Base-by-base conservation (phyloP, 2,329 filamentous ascomycete species). In the Ceratocystis albifundus region DNA sequence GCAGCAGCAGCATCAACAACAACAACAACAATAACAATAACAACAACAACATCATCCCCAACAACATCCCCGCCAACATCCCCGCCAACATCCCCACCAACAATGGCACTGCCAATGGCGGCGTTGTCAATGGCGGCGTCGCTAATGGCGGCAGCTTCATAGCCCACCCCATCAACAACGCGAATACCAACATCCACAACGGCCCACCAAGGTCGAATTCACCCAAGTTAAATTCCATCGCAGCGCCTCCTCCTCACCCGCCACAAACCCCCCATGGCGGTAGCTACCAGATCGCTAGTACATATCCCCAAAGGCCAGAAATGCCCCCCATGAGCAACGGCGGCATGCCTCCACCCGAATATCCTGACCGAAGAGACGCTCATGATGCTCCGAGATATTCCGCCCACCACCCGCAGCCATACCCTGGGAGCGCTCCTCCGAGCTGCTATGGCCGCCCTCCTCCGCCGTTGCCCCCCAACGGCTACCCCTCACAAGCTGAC, bases 361-460 rank as follows among this genome's bases (percentile, higher is more conserved):
- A 65, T 25, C 12, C 53, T 4, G 61, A 66, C 30, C 65, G 65
- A 22, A 57, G 65, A 64, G 65, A 66, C 3, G 46, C 48, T 6
- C 61, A 66, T 59, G 65, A 59, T 6, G 45, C 15, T n/a, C 30
- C 66, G 6, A 67, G 55, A 62, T 67, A 65, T 32, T 6, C 53
- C 7, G 32, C n/a, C n/a, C 53, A 44, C 28, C 66, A 67, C 32
- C 66, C 55, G 15, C 66, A 65, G 36, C 62, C 41, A 36, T 67
- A 67, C 30, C 66, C 66, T 8, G 66, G 66, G 17, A 67, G 66
- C 20, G 66, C 57, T 20, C 66, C 66, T 44, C 66, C 66, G 12
- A 59, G 45, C 45, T 46, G 30, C 46, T 67, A 67, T 50, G 45
- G 28, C 46, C 53, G 44, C 15, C 62, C 66, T 17, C 66, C 66